Base-by-base conservation (phyloP, 176 grass and related monocot species). In the Aegilops longissima region DNA sequence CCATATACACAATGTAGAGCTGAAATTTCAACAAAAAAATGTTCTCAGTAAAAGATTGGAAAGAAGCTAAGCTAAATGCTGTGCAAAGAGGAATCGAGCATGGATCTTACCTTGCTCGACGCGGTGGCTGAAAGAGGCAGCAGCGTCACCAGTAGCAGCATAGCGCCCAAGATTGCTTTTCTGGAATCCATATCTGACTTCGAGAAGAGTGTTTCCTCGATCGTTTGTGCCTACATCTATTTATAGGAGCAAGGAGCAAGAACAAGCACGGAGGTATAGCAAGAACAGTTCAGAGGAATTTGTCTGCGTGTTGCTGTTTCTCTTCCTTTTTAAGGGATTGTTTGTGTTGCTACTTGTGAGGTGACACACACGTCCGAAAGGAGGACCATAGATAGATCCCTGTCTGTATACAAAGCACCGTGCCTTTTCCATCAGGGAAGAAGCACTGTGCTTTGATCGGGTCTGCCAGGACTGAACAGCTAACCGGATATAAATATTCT, bases 1-100 rank as follows among this genome's bases (percentile, higher is more conserved):
- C 77, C 76, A 80, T 72, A 20, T 86, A 80, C 35, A 80, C 77
- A 4, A 80, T 64, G 38, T 80, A 80, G 8, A 87, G 77, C 85
- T 87, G 58, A 20, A 65, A 35, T 20, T 84, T 64, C 23, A 8
- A 73, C 49, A 3, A 5, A 3, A 5, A 23, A 49, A 33, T 16
- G 11, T 34, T 12, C 34, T 49, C 17, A 23, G 21, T 11, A 12
- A 61, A 34, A 9, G 34, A 9, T 56, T 8, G 52, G 52, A 3
- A 56, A 0, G 52, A 56, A 56, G 5, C 5, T 56, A 71, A 58
- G 0, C 3, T 36, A 17, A 61, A 10, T 61, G 20, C 2, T 61
- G 16, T 6, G 51, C 3, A 0, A 18, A 25, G 2, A 23, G 12
- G 25, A 81, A 24, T 18, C 6, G 39, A 9, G 66, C 23, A 10